Percentiles rank a stretch among this genome's conserved stretches.
Evolutionary conservation across 2,329 filamentous ascomycete species (phyloP).

Genomic region (Fusarium stilboides): DNA sequence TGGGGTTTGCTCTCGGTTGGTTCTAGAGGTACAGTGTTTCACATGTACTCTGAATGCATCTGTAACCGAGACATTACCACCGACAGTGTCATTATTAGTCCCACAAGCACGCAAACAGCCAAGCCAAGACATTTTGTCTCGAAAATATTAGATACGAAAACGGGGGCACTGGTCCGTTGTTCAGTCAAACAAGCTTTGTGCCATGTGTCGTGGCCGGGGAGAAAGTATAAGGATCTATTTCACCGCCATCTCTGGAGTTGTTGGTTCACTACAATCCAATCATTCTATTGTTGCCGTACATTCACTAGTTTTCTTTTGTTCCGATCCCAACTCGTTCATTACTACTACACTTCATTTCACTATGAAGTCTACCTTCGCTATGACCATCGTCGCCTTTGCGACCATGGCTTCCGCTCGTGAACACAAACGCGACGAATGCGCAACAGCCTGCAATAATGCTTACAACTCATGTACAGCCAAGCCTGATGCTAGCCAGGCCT

Average conservation of each 20-base stretch:
- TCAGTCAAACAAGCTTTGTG: rapidly evolving
- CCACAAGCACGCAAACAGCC: background rate
- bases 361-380: background rate
- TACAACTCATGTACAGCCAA: slow-evolving; percentile 3
- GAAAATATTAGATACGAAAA: too few species aligned
- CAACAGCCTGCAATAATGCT: background rate
- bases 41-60: background rate
- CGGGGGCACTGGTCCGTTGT: too few species aligned
- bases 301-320: background rate
- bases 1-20: background rate
- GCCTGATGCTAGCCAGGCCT: slow-evolving; percentile 4
- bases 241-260: background rate
- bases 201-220: rapidly evolving
- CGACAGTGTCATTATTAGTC: background rate
- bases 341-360: background rate
- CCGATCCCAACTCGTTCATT: background rate
- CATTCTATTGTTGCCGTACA: background rate
- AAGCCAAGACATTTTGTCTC: background rate
- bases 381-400: background rate
- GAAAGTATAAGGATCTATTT: background rate
- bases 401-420: background rate
- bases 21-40: background rate
- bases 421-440: slow-evolving; percentile 4
- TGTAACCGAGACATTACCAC: rapidly evolving
- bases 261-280: background rate